Evolutionary conservation across 352 stramenopile genomes (phyloP).

Genomic region (Phytophthora podocarpi): DNA sequence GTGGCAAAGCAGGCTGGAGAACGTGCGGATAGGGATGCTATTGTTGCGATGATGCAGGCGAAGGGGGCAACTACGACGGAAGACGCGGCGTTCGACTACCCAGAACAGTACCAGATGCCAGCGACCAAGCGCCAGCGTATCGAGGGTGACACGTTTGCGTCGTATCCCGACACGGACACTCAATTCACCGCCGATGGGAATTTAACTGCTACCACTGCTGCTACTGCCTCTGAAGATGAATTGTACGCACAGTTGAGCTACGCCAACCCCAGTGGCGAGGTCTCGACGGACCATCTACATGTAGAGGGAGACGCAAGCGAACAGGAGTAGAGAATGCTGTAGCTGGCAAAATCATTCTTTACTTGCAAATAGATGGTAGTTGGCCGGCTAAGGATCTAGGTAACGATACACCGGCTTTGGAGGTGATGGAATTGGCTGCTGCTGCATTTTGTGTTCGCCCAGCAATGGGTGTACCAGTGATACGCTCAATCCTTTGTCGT

Average conservation of each 20-base stretch:
- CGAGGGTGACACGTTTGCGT: slow-evolving; percentile 62
- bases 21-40: slow-evolving; percentile 89
- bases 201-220: neutral
- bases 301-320: slow-evolving; percentile 19
- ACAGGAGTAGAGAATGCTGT: slow-evolving; percentile 6
- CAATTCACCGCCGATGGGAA: slow-evolving; percentile 42
- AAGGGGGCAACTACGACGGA: slow-evolving; percentile 60
- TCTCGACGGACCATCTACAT: slow-evolving; percentile 22
- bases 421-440: slow-evolving; percentile 8
- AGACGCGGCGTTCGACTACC: slow-evolving; percentile 77
- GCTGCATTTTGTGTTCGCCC: slow-evolving; percentile 6
- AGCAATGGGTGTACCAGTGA: slow-evolving; percentile 35
- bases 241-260: slow-evolving; percentile 68
- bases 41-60: slow-evolving; percentile 84
- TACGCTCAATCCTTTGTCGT: slow-evolving; percentile 8
- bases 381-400: slow-evolving; percentile 25
- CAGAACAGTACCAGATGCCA: slow-evolving; percentile 78
- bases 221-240: slow-evolving; percentile 24
- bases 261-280: slow-evolving; percentile 44
- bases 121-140: slow-evolving; percentile 71
- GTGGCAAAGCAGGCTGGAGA: slow-evolving; percentile 89
- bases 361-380: slow-evolving; percentile 19
- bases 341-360: slow-evolving; percentile 21
- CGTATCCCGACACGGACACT: slow-evolving; percentile 74
- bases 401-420: slow-evolving; percentile 57